A percentile compares a stretch with the other conserved stretches of the same genome.
phyloP scores from a whole-genome alignment of 371 early-diverging fungal genomes.

The Scutellospora calospora region DNA sequence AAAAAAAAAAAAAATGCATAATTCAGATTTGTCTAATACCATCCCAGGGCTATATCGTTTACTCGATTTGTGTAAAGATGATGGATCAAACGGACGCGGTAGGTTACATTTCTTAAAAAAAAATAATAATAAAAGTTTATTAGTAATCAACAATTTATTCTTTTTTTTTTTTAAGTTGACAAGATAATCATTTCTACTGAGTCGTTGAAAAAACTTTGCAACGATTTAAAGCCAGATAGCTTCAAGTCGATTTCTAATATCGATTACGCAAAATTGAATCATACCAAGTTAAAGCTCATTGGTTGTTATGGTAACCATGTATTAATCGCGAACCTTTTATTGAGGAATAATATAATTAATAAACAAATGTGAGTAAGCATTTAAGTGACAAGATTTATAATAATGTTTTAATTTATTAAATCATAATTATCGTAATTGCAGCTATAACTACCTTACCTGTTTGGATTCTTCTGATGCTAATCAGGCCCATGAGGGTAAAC shows the following conservation, averaged over 20 bases:
- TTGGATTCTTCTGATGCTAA: background rate
- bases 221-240: slow-evolving; percentile 24
- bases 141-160: no score
- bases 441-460: background rate
- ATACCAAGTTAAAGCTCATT: background rate
- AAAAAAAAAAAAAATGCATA: no score
- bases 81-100: slow-evolving; percentile 37
- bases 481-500: background rate
- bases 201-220: slow-evolving; percentile 19
- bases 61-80: slow-evolving; percentile 27
- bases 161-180: slow-evolving; percentile 24
- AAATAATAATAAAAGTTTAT: background rate
- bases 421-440: background rate
- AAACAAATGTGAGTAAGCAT: background rate
- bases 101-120: background rate
- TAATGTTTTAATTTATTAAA: background rate
- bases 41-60: slow-evolving; percentile 33
- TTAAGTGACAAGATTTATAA: background rate
- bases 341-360: slow-evolving; percentile 6
- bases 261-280: slow-evolving; percentile 1
- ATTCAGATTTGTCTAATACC: background rate
- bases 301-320: slow-evolving; percentile 32
- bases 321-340: slow-evolving; percentile 37
- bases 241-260: slow-evolving; percentile 34
- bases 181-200: slow-evolving; percentile 33